Evolutionary conservation across 176 grass and related monocot genomes (phyloP).

Genomic region (Oryza meridionalis): DNA sequence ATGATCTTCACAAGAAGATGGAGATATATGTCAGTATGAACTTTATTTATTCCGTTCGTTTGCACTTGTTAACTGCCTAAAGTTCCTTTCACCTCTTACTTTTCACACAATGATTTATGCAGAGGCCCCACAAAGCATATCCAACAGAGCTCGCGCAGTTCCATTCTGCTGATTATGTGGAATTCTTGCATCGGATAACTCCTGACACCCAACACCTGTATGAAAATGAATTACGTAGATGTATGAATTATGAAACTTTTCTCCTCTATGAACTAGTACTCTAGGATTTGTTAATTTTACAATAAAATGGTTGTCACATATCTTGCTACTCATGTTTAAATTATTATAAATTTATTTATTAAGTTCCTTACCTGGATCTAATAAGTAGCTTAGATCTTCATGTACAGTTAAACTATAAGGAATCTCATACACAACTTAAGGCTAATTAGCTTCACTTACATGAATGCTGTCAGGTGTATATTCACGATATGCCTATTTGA

Average conservation of each 20-base stretch:
- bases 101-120: constrained; percentile 42
- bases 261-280: constrained; percentile 36
- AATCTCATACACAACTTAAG: constrained; percentile 29
- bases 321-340: constrained; percentile 15
- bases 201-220: constrained; percentile 76
- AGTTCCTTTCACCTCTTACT: constrained; percentile 15
- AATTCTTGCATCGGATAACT: constrained; percentile 98
- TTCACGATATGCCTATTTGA: constrained; percentile 3
- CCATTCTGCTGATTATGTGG: constrained; percentile 97
- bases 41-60: constrained; percentile 33
- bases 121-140: constrained; percentile 99
- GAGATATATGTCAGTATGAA: constrained; percentile 91
- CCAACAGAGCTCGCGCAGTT: constrained; percentile 95
- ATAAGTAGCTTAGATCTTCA: constrained; percentile 25
- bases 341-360: constrained; percentile 16
- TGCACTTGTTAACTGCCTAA: constrained; percentile 10
- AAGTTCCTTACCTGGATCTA: constrained; percentile 25
- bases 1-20: constrained; percentile 97
- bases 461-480: background rate
- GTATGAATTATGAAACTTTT: constrained; percentile 59
- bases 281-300: constrained; percentile 25
- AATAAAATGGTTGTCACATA: background rate
- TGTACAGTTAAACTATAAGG: constrained; percentile 35
- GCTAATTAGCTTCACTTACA: constrained; percentile 3
- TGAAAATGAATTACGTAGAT: constrained; percentile 84